Evolutionary conservation across 148 eudicot genomes (phyloP).

Genomic region (Euryodendron excelsum): DNA sequence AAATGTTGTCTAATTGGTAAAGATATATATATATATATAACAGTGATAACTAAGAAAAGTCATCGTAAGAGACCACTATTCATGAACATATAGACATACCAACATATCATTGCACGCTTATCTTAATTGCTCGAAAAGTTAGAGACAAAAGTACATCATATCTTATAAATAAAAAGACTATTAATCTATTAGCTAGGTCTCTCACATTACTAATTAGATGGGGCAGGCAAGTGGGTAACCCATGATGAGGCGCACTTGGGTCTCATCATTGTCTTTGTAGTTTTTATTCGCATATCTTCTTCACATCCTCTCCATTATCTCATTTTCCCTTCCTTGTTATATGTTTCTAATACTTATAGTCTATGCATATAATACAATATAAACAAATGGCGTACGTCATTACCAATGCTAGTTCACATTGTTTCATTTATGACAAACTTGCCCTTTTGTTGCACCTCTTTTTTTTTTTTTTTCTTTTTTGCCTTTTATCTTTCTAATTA

Average conservation of each 20-base stretch:
- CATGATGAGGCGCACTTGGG: constrained; percentile 7
- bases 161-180: no score
- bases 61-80: no score
- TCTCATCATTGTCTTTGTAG: background rate
- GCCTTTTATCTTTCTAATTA: background rate
- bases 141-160: no score
- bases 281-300: background rate
- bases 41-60: no score
- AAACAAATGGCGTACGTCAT: background rate
- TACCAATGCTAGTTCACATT: background rate
- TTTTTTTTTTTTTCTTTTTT: background rate
- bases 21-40: no score
- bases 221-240: background rate
- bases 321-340: background rate
- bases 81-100: no score
- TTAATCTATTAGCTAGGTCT: no score
- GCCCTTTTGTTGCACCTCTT: background rate
- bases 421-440: background rate
- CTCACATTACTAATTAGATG: no score
- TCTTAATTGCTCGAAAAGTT: no score
- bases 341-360: background rate
- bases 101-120: no score
- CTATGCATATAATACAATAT: background rate
- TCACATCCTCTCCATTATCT: background rate
- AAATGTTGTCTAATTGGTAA: no score